A percentile compares a stretch with the other conserved stretches of the same genome.
phyloP scores from a whole-genome alignment of 1,284 basidiomycete species.

The Ustilago bromivora region DNA sequence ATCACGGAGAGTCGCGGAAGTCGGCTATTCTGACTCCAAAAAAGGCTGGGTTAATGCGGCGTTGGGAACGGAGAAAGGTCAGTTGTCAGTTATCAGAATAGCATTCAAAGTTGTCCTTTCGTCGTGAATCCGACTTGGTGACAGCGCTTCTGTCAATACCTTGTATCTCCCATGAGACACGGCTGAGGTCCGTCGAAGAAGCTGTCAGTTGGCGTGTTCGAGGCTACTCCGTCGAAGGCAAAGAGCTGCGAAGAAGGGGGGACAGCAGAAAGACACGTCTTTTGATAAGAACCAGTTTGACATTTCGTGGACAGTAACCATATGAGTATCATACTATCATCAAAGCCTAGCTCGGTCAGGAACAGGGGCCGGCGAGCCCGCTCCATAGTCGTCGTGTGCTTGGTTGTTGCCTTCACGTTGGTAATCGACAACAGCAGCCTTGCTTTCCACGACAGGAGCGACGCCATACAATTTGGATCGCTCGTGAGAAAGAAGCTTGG shows the following conservation, averaged over 20 bases:
- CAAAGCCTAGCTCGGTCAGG: conserved; percentile 46
- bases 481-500: conserved; percentile 61
- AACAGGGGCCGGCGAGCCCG: conserved; percentile 54
- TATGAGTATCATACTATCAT: neutral
- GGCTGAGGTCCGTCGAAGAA: too few species aligned
- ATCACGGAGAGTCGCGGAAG: too few species aligned
- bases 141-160: too few species aligned
- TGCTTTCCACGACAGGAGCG: conserved; percentile 22
- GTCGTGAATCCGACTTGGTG: too few species aligned
- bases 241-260: too few species aligned
- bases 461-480: conserved; percentile 61
- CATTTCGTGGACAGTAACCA: neutral
- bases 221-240: neutral
- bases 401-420: conserved; percentile 40
- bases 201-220: too few species aligned
- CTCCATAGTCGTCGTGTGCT: conserved; percentile 42
- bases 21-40: too few species aligned
- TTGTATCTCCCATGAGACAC: too few species aligned
- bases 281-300: neutral
- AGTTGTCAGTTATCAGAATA: too few species aligned
- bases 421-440: conserved; percentile 23
- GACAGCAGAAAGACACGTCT: neutral
- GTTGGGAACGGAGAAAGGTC: too few species aligned
- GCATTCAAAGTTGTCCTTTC: too few species aligned
- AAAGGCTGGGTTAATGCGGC: too few species aligned